phyloP scores from a whole-genome alignment of 2,329 filamentous ascomycete genomes.

The Talaromyces islandicus region DNA sequence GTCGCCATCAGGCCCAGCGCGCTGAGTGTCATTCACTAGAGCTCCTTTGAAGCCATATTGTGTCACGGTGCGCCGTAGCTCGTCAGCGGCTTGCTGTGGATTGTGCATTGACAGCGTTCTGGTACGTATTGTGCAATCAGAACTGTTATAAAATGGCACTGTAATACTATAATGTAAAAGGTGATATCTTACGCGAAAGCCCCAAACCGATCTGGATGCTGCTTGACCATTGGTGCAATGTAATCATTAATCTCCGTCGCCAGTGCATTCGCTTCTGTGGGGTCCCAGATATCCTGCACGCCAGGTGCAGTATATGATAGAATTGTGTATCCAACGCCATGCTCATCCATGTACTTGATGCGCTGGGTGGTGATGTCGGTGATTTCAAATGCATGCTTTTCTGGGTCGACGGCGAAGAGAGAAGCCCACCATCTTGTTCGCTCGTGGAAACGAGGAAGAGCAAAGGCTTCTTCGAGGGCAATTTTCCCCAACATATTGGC shows the following conservation, averaged over 20 bases:
- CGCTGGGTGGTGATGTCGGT: conserved; percentile 7
- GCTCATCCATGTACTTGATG: conserved; percentile 14
- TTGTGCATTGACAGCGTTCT: conserved; percentile 18
- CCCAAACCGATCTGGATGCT: conserved; percentile 9
- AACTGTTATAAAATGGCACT: not conserved
- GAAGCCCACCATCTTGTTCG: conserved; percentile 11
- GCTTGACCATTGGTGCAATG: conserved; percentile 17
- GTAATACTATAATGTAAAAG: not conserved
- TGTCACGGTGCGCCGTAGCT: conserved; percentile 34
- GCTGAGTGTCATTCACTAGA: conserved; percentile 54
- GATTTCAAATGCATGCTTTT: conserved; percentile 16
- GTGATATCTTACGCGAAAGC: conserved; percentile 8
- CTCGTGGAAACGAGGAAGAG: conserved; percentile 10
- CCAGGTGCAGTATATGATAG: conserved; percentile 23
- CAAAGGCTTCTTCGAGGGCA: conserved; percentile 10
- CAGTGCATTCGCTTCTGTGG: conserved; percentile 18
- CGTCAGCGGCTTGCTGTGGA: conserved; percentile 17
- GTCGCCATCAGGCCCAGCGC: conserved; percentile 48
- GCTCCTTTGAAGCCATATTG: conserved; percentile 52
- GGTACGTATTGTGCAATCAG: not conserved
- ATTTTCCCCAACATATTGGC: conserved; percentile 11
- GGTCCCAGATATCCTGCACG: conserved; percentile 20
- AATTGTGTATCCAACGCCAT: conserved; percentile 23
- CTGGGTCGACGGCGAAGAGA: conserved; percentile 14
- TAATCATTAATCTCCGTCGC: conserved; percentile 23